Conservation (phyloP, 768 basidiomycete genomes). For the Suillus variegatus region DNA sequence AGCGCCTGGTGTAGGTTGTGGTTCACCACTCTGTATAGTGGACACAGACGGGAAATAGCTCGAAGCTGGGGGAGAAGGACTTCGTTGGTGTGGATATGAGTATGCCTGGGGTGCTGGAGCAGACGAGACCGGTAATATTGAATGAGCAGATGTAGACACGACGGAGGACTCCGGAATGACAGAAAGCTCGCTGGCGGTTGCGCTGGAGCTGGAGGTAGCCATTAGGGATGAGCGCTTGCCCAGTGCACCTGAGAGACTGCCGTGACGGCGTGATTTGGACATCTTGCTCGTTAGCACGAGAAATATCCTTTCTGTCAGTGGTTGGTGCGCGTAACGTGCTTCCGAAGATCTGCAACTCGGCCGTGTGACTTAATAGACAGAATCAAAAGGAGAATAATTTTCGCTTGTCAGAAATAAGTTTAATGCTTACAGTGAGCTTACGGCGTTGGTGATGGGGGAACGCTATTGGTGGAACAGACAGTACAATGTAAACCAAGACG, state of each 20-base stretch:
- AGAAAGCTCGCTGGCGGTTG: constrained; percentile 19
- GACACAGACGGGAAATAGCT: constrained; percentile 71
- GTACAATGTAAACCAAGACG: too few species aligned
- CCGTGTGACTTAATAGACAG: not conserved
- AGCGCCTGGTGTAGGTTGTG: constrained; percentile 64
- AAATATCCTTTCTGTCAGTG: not conserved
- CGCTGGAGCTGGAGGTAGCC: constrained; percentile 13
- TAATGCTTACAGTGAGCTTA: too few species aligned
- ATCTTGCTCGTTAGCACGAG: constrained; percentile 12
- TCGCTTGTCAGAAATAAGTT: too few species aligned
- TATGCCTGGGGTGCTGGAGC: constrained; percentile 11
- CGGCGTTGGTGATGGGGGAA: too few species aligned
- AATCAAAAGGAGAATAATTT: too few species aligned
- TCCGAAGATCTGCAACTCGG: not conserved
- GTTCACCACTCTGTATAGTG: constrained; percentile 45
- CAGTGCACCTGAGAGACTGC: constrained; percentile 10
- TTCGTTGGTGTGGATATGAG: constrained; percentile 25
- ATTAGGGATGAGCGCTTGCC: constrained; percentile 21
- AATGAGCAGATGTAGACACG: constrained; percentile 26
- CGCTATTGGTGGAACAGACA: too few species aligned
- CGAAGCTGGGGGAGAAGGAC: constrained; percentile 75
- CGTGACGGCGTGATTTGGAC: constrained; percentile 29
- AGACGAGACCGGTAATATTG: constrained; percentile 16
- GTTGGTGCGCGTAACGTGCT: constrained; percentile 5
- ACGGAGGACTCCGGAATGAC: constrained; percentile 16